Evolutionary conservation across 2,329 filamentous ascomycete genomes (phyloP).

Genomic region (Orbilia javanica): DNA sequence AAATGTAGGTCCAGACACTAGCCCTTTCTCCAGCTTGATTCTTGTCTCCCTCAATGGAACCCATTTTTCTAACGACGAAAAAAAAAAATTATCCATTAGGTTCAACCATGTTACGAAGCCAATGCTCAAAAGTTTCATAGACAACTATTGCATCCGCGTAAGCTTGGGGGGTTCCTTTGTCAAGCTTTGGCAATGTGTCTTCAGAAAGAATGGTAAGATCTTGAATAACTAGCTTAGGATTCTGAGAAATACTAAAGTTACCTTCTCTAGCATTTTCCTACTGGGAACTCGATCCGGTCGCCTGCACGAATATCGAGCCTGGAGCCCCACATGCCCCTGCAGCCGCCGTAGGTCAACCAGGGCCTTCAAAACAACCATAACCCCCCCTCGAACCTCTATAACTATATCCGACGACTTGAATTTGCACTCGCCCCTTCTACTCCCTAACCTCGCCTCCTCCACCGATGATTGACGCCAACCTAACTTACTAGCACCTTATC

Average conservation of each 20-base stretch:
- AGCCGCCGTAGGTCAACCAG: neutral
- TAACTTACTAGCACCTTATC: too few species aligned
- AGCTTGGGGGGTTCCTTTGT: neutral
- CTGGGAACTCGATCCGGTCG: neutral
- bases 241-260: neutral
- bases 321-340: neutral
- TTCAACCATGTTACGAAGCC: slow-evolving; percentile 1
- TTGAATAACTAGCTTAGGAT: fast-evolving
- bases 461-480: too few species aligned
- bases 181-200: slow-evolving; percentile 18
- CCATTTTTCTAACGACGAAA: neutral
- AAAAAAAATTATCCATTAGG: neutral
- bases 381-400: neutral
- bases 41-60: neutral
- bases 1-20: slow-evolving; percentile 68
- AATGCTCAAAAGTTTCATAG: slow-evolving; percentile 32
- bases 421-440: neutral
- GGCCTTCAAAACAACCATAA: neutral
- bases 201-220: slow-evolving; percentile 25
- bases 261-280: neutral
- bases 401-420: neutral
- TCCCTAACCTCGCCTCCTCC: neutral
- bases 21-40: neutral
- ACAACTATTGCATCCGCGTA: slow-evolving; percentile 28
- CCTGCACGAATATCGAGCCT: neutral